Percentiles rank a stretch among this genome's conserved stretches.
These are phyloP conservation scores for Calocybe gambosa DNA, from an alignment of 1,284 basidiomycete species.

Conservation along the genomic window DNA sequence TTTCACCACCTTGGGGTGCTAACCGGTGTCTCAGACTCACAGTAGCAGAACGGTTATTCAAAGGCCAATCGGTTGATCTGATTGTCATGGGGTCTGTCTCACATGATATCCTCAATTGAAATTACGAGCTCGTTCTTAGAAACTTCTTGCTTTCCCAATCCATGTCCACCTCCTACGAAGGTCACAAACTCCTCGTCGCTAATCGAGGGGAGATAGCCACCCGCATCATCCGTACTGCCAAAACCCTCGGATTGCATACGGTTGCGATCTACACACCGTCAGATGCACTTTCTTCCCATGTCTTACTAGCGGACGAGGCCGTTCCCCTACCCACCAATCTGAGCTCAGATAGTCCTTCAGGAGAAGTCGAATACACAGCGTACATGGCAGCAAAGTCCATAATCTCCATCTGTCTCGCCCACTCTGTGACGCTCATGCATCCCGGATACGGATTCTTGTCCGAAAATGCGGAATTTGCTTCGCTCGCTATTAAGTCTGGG, in stretches of 20 bases:
- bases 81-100: too few species aligned
- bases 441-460: conserved; percentile 68
- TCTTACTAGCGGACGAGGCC: conserved; percentile 44
- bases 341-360: background rate
- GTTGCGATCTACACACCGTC: conserved; percentile 50
- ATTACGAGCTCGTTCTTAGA: too few species aligned
- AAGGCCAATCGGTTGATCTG: too few species aligned
- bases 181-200: conserved; percentile 32
- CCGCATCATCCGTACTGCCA: conserved; percentile 50
- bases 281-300: conserved; percentile 51
- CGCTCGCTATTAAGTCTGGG: conserved; percentile 39
- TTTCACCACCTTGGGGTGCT: too few species aligned
- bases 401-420: conserved; percentile 37
- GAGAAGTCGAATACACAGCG: conserved; percentile 29
- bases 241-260: conserved; percentile 39
- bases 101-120: too few species aligned
- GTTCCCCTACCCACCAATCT: conserved; percentile 26
- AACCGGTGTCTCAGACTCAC: too few species aligned
- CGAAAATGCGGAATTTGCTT: conserved; percentile 58
- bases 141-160: too few species aligned
- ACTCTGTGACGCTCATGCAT: conserved; percentile 50
- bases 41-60: too few species aligned
- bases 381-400: conserved; percentile 41
- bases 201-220: conserved; percentile 44
- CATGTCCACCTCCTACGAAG: conserved; percentile 15